Base-by-base conservation (phyloP, 176 grass and related monocot species). In the Panicum miliaceum region DNA sequence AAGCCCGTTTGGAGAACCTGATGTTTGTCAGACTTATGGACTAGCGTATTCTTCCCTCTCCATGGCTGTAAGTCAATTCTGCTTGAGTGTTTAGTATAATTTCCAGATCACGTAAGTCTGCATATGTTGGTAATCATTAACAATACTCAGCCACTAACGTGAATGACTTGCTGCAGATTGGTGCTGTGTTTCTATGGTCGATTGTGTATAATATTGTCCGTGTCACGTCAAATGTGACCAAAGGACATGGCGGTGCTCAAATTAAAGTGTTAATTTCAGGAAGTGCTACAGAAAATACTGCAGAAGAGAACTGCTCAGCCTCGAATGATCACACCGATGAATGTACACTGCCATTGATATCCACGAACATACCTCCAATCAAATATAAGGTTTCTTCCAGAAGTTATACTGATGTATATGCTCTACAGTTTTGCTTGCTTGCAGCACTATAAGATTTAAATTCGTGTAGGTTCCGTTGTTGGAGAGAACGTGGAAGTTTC, bases 31-130 rank as follows among this genome's bases (percentile, higher is more conserved):
- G 52, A 90, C 86, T 11, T 90, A 93, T 59, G 90, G 92, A 73
- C 64, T 97, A 23, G 89, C 84, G 9, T 94, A 97, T 81, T 87
- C 86, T 22, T 97, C 95, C 6, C 90, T 97, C n/a, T 97, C 95
- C 13, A 80, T 91, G 88, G 88, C 95, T 62, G 92, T 97, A 86
- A 86, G 92, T 70, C 8, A 51, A 57, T 48, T 47, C 22, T 61
- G 57, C 57, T 25, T 10, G 57, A 23, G n/a, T 25, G 25, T 25
- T 12, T 25, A 18, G 26, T 54, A 36, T 12, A 67, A 18, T 27
- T 14, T 92, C 12, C 29, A 68, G 27, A 75, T 40, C 20, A 27
- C n/a, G 16, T 62, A 46, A 82, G 45, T 60, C 12, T 79, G 16
- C 60, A 73, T 22, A 36, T 80, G 48, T 26, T 77, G 82, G 35